Evolutionary conservation across 2,329 filamentous ascomycete species (phyloP).

Genomic region (Emericellopsis cladophorae): DNA sequence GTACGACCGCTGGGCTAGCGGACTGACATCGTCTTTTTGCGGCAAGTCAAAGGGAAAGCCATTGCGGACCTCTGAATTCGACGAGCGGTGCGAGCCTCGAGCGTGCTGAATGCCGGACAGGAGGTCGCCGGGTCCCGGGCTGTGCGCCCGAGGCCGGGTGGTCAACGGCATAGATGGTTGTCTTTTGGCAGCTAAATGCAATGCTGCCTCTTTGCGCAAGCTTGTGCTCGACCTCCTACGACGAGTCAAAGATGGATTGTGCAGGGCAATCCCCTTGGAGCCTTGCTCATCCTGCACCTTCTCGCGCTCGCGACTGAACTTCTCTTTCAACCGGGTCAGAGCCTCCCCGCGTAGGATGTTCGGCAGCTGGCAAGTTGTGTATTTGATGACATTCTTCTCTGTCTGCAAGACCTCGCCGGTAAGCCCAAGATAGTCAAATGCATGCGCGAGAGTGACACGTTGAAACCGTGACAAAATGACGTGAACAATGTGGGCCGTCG

Average conservation of each 20-base stretch:
- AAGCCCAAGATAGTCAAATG: constrained; percentile 85
- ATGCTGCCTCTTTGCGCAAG: constrained; percentile 65
- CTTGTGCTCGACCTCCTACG: constrained; percentile 61
- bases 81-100: constrained; percentile 39
- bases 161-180: constrained; percentile 1
- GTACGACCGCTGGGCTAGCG: constrained; percentile 36
- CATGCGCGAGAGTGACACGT: constrained; percentile 85
- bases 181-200: constrained; percentile 50
- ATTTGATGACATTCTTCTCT: constrained; percentile 87
- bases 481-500: constrained; percentile 93
- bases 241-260: constrained; percentile 59
- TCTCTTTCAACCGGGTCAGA: constrained; percentile 76
- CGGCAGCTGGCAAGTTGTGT: constrained; percentile 81
- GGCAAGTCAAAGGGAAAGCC: constrained; percentile 2
- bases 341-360: constrained; percentile 80
- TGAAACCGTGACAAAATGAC: constrained; percentile 93
- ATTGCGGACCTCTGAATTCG: constrained; percentile 7
- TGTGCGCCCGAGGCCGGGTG: constrained; percentile 23
- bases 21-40: constrained; percentile 23
- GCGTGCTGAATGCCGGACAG: constrained; percentile 65
- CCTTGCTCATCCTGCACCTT: constrained; percentile 69
- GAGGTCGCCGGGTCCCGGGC: constrained; percentile 63
- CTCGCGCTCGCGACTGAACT: constrained; percentile 77
- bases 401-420: constrained; percentile 86
- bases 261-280: constrained; percentile 81